Evolutionary conservation across 2,329 filamentous ascomycete species (phyloP).

Genomic region (Aspergillus pseudonomiae): DNA sequence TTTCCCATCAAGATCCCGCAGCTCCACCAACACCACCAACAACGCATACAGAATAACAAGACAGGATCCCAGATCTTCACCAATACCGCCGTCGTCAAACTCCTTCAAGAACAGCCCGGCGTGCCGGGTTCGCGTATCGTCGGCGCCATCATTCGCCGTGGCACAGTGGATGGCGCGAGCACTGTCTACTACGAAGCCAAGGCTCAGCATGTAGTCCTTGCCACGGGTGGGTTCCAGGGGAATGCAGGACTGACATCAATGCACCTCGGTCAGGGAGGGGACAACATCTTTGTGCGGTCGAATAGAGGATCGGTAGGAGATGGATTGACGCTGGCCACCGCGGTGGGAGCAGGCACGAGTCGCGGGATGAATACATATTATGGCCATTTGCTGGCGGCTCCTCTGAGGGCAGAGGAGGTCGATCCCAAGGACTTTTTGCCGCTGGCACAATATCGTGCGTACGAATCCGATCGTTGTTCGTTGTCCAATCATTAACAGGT

Average conservation of each 20-base stretch:
- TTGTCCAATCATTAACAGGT: background rate
- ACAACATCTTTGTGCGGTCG: slow-evolving; percentile 32
- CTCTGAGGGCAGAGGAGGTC: slow-evolving; percentile 25
- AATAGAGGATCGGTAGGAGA: slow-evolving; percentile 31
- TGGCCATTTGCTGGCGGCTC: slow-evolving; percentile 30
- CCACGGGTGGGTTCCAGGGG: slow-evolving; percentile 32
- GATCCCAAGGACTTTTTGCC: slow-evolving; percentile 28
- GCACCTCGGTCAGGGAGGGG: slow-evolving; percentile 25
- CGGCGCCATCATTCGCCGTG: slow-evolving; percentile 26
- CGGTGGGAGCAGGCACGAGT: slow-evolving; percentile 29
- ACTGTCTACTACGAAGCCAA: slow-evolving; percentile 20
- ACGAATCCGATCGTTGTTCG: background rate
- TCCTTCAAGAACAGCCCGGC: slow-evolving; percentile 24
- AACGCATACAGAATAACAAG: slow-evolving; percentile 22
- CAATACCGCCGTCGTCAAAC: slow-evolving; percentile 24
- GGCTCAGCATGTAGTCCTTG: slow-evolving; percentile 27
- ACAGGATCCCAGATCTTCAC: slow-evolving; percentile 24
- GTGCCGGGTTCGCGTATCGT: slow-evolving; percentile 25
- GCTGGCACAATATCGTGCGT: slow-evolving; percentile 31
- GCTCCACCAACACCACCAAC: slow-evolving; percentile 24
- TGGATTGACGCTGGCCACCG: slow-evolving; percentile 26
- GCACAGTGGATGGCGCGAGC: background rate
- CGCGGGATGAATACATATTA: slow-evolving; percentile 33
- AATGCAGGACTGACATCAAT: slow-evolving; percentile 22
- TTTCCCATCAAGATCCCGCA: slow-evolving; percentile 30